These are phyloP conservation scores for Sporothrix phasma DNA, from an alignment of 2,329 filamentous ascomycete species.

Conservation along the genomic window DNA sequence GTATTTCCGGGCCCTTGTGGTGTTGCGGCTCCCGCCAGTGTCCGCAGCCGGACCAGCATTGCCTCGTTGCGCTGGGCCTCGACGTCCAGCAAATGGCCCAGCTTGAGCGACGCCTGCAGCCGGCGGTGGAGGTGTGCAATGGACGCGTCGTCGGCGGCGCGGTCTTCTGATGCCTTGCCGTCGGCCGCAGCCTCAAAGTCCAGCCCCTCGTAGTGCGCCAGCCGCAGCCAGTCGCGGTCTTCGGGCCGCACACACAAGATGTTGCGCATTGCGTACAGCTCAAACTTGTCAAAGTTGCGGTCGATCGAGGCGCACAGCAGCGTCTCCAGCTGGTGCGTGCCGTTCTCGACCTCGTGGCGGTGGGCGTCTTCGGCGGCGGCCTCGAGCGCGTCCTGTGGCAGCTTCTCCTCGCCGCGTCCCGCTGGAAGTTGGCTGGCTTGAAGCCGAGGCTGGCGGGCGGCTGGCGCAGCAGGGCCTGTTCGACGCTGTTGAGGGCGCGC, in stretches of 20 bases:
- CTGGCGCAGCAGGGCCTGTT: slow-evolving; percentile 66
- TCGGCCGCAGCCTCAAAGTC: slow-evolving; percentile 31
- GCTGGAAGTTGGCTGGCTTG: slow-evolving; percentile 32
- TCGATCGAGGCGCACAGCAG: slow-evolving; percentile 72
- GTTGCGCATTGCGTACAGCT: slow-evolving; percentile 85
- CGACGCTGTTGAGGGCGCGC: slow-evolving; percentile 77
- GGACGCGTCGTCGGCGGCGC: slow-evolving; percentile 36
- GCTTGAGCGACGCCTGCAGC: slow-evolving; percentile 66
- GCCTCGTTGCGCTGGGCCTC: slow-evolving; percentile 65
- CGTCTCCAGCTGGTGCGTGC: slow-evolving; percentile 75
- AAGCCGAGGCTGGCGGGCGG: slow-evolving; percentile 77
- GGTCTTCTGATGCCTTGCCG: slow-evolving; percentile 15
- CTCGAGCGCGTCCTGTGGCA: slow-evolving; percentile 9
- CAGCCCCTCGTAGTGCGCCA: slow-evolving; percentile 73
- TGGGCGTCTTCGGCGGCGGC: slow-evolving; percentile 36
- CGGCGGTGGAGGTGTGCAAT: slow-evolving; percentile 64
- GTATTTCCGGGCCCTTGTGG: no score
- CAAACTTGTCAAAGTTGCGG: slow-evolving; percentile 75
- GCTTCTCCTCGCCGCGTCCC: slow-evolving; percentile 11
- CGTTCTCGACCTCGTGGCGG: slow-evolving; percentile 72
- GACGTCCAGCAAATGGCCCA: slow-evolving; percentile 58
- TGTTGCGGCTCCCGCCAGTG: slow-evolving; percentile 26
- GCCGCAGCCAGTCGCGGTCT: slow-evolving; percentile 66
- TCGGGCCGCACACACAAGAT: slow-evolving; percentile 60
- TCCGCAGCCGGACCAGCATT: slow-evolving; percentile 54